A percentile compares a stretch with the other conserved stretches of the same genome.
These are phyloP conservation scores for Clonostachys sp. DNA, from an alignment of 2,329 filamentous ascomycete genomes.

Conservation along the genomic window DNA sequence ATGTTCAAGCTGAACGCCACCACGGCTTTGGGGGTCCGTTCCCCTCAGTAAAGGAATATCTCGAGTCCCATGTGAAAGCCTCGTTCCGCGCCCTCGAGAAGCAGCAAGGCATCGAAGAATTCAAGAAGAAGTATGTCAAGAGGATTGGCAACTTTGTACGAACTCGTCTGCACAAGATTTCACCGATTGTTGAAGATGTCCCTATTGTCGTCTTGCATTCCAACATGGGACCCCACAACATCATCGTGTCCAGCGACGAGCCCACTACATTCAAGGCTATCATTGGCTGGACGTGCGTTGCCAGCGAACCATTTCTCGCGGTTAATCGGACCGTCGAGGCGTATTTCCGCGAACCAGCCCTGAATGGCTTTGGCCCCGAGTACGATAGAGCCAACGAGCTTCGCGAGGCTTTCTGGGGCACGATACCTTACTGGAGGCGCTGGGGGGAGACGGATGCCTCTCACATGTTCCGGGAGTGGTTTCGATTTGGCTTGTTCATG, in stretches of 20 bases:
- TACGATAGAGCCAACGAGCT: not conserved
- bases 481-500: not conserved
- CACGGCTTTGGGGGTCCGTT: not conserved
- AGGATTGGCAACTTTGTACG: not conserved
- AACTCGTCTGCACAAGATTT: conserved; percentile 3
- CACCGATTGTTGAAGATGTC: conserved; percentile 6
- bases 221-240: conserved; percentile 9
- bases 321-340: conserved; percentile 5
- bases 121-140: not conserved
- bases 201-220: conserved; percentile 7
- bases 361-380: conserved; percentile 2
- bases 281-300: conserved; percentile 9
- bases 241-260: conserved; percentile 5
- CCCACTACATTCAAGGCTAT: conserved; percentile 6
- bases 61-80: not conserved
- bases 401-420: not conserved
- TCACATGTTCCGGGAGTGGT: not conserved
- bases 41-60: not conserved
- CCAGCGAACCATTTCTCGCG: conserved; percentile 7
- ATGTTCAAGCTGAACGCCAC: not conserved
- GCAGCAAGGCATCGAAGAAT: not conserved
- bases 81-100: not conserved
- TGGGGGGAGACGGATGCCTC: not conserved
- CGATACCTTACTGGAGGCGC: not conserved
- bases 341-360: conserved; percentile 6